Conservation (phyloP, 768 basidiomycete genomes). For the Rhodotorula diobovata region DNA sequence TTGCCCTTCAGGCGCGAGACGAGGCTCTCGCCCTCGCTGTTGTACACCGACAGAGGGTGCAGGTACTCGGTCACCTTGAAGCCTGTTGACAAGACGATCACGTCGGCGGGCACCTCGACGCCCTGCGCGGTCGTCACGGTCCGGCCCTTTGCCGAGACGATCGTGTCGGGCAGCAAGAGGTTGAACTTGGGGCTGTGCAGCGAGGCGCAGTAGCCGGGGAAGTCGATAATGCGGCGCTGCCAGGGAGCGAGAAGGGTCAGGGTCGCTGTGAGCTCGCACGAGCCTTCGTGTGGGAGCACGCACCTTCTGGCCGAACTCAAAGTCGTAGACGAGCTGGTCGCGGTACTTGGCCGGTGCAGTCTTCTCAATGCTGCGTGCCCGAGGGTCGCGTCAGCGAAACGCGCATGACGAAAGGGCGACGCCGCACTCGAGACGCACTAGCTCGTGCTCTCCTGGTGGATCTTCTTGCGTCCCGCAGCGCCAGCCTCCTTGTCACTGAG, state of each 20-base stretch:
- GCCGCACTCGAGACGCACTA: slow-evolving; percentile 12
- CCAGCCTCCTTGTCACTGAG: slow-evolving; percentile 15
- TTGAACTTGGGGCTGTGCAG: slow-evolving; percentile 35
- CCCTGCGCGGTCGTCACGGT: slow-evolving; percentile 33
- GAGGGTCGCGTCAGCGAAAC: not conserved
- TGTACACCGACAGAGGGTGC: slow-evolving; percentile 36
- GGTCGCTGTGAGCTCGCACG: not conserved
- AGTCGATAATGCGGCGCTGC: slow-evolving; percentile 43
- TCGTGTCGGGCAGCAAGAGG: slow-evolving; percentile 33
- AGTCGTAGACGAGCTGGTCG: slow-evolving; percentile 37
- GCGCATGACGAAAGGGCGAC: not conserved
- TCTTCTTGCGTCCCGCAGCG: slow-evolving; percentile 1
- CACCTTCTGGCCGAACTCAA: slow-evolving; percentile 40
- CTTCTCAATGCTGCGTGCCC: slow-evolving; percentile 13
- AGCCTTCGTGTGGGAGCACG: not conserved
- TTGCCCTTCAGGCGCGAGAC: slow-evolving; percentile 35
- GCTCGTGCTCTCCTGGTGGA: not conserved
- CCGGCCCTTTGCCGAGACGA: slow-evolving; percentile 23
- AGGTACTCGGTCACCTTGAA: slow-evolving; percentile 37
- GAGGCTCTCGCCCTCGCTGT: slow-evolving; percentile 34
- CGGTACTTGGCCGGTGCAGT: slow-evolving; percentile 41
- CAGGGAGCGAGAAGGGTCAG: not conserved
- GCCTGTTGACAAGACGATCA: slow-evolving; percentile 40
- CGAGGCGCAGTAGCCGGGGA: slow-evolving; percentile 28
- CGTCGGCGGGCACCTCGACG: slow-evolving; percentile 37